Evolutionary conservation across 164 flowering plant genomes (phyloP), one percentile per base, ranked within the genome.

Genomic region (Sedum album): DNA sequence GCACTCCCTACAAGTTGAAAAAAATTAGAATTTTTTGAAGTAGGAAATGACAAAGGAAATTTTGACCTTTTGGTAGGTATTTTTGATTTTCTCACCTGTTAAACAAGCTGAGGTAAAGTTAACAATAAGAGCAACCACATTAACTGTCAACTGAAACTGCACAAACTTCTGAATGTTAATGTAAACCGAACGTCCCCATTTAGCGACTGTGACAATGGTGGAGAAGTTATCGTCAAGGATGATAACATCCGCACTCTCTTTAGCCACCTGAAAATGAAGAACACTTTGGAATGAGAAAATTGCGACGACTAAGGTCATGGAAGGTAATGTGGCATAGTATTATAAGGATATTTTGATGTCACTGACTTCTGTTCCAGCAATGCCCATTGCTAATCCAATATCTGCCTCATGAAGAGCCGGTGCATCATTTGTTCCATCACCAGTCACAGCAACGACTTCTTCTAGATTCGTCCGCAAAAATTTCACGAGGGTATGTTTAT

Each of bases 331-430:
- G 1, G n/a, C 20, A 20, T 20, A 11, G 31, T 3, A 53, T 15
- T 42, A n/a, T n/a, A n/a, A n/a, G n/a, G n/a, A n/a, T n/a, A n/a
- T n/a, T n/a, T n/a, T n/a, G n/a, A n/a, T n/a, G n/a, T n/a, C n/a
- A n/a, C 76, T 73, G 30, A 90, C 98, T 91, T 93, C 98, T 68
- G 98, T 93, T 71, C 98, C 98, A 72, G 98, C 87, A 74, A 93
- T 91, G 66, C 98, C 98, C 98, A 93, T 93, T 41, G 98, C 98
- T 49, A 93, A 87, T 66, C 98, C 98, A 73, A 93, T 93, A 79
- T 91, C 98, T 70, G 98, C 98, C 75, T 93, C 98, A 78, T 91
- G 97, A 74, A 93, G 96, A 21, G 98, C 98, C n/a, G 98, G 98
- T 70, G 98, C 98, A 74, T 93, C 98, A 74, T 93, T 93, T 69